A percentile compares a stretch with the other conserved stretches of the same genome.
phyloP scores from a whole-genome alignment of 805 yeast genomes.

The Zygosaccharomyces rouxii region DNA sequence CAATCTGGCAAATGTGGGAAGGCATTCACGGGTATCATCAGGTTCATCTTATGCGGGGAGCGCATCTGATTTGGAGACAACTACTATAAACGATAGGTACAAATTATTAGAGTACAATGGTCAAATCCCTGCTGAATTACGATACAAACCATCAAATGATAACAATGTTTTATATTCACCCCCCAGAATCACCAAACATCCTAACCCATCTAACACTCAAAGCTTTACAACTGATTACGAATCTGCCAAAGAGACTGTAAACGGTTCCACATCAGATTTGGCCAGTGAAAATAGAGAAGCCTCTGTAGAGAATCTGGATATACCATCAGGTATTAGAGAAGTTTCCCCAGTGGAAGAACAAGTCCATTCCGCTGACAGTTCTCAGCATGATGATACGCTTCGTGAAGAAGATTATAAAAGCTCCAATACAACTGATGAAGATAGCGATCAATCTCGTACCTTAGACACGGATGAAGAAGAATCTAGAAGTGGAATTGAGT shows the following conservation, averaged over 20 bases:
- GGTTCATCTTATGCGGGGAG: conserved; percentile 27
- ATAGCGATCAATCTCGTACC: neutral
- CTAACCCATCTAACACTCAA: conserved; percentile 20
- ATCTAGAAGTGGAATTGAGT: neutral
- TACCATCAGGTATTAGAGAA: conserved; percentile 12
- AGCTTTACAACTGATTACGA: conserved; percentile 28
- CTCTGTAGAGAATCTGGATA: conserved; percentile 19
- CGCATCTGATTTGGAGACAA: conserved; percentile 20
- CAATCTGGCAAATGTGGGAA: conserved; percentile 1
- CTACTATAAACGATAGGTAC: conserved; percentile 17
- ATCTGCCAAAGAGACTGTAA: conserved; percentile 21
- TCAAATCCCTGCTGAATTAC: conserved; percentile 5
- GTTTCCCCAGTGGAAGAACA: neutral
- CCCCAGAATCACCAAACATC: conserved; percentile 10
- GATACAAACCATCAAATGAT: neutral
- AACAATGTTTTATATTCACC: neutral
- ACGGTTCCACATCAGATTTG: conserved; percentile 4
- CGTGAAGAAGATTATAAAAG: conserved; percentile 1
- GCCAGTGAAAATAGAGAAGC: neutral
- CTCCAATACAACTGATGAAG: neutral
- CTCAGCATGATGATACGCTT: conserved; percentile 9
- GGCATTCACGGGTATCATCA: conserved; percentile 21
- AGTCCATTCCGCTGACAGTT: neutral
- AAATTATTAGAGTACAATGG: conserved; percentile 13
- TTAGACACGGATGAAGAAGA: neutral